Conservation (phyloP, 441 rosid genomes). For the Daphne laureola region DNA sequence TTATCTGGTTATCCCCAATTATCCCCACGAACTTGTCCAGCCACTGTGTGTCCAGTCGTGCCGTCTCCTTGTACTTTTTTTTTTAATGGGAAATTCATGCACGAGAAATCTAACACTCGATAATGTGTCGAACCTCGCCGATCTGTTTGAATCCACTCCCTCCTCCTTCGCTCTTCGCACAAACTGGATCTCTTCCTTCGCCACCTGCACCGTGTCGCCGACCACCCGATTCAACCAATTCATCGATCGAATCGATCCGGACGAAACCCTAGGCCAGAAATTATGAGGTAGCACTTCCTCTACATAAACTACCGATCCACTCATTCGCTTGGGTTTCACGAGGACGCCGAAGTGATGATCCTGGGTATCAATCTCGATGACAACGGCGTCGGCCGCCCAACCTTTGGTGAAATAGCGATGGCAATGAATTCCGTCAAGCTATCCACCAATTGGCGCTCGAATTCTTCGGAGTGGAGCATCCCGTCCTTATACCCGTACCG, state of each 20-base stretch:
- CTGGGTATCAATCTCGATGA: slow-evolving; percentile 1
- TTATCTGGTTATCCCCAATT: too few species aligned
- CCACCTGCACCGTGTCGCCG: slow-evolving; percentile 17
- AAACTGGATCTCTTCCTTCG: slow-evolving; percentile 47
- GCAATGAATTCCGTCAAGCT: too few species aligned
- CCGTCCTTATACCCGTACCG: too few species aligned
- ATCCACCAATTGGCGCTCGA: too few species aligned
- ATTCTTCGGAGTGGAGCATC: too few species aligned
- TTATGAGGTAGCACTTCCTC: slow-evolving; percentile 18
- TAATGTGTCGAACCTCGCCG: too few species aligned
- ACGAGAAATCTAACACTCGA: too few species aligned
- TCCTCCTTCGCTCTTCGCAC: slow-evolving; percentile 56
- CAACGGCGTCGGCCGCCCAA: slow-evolving; percentile 15
- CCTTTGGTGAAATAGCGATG: slow-evolving; percentile 26
- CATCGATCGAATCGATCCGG: slow-evolving; percentile 22
- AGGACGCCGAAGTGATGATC: slow-evolving; percentile 11
- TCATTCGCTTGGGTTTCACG: slow-evolving; percentile 8
- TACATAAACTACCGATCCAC: slow-evolving; percentile 12
- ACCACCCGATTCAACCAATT: slow-evolving; percentile 21
- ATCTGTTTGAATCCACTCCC: too few species aligned
- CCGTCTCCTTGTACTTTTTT: too few species aligned
- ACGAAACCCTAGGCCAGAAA: slow-evolving; percentile 16
- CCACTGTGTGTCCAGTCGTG: too few species aligned
- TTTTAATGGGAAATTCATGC: too few species aligned
- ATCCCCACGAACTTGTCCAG: too few species aligned